phyloP scores from a whole-genome alignment of 441 rosid genomes.

The Croton setiger region DNA sequence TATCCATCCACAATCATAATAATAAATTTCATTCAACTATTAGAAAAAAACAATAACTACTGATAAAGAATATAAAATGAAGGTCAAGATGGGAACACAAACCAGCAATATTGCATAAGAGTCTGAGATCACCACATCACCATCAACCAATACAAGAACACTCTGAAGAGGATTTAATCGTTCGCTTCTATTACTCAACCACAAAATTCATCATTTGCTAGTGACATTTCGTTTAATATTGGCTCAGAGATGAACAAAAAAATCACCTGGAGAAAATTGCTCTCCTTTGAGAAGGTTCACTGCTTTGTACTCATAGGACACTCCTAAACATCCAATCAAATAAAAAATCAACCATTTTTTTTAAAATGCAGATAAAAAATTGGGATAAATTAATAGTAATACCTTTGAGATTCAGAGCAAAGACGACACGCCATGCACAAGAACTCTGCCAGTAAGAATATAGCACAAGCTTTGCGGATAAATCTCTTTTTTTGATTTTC shows the following conservation, averaged over 20 bases:
- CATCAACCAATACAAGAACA: constrained; percentile 53
- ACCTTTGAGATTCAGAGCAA: constrained; percentile 58
- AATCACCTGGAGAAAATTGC: constrained; percentile 42
- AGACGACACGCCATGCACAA: constrained; percentile 66
- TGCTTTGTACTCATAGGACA: constrained; percentile 43
- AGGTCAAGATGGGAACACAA: constrained; percentile 17
- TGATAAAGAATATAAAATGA: no score
- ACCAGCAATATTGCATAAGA: constrained; percentile 59
- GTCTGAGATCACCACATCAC: constrained; percentile 48
- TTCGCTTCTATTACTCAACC: constrained; percentile 41
- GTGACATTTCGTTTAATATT: neutral
- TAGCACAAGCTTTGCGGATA: constrained; percentile 33
- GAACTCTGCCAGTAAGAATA: constrained; percentile 65
- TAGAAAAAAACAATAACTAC: neutral
- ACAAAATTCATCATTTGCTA: neutral
- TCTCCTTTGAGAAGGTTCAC: constrained; percentile 43
- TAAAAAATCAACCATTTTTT: neutral
- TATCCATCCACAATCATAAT: constrained; percentile 20
- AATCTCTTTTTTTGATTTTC: no score
- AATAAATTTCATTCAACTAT: constrained; percentile 1
- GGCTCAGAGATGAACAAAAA: neutral
- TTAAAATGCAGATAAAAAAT: no score
- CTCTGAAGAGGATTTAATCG: constrained; percentile 43
- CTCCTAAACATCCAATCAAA: constrained; percentile 30
- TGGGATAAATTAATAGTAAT: neutral